Conservation (phyloP, 129 eudicot genomes). For the Calendula officinalis region DNA sequence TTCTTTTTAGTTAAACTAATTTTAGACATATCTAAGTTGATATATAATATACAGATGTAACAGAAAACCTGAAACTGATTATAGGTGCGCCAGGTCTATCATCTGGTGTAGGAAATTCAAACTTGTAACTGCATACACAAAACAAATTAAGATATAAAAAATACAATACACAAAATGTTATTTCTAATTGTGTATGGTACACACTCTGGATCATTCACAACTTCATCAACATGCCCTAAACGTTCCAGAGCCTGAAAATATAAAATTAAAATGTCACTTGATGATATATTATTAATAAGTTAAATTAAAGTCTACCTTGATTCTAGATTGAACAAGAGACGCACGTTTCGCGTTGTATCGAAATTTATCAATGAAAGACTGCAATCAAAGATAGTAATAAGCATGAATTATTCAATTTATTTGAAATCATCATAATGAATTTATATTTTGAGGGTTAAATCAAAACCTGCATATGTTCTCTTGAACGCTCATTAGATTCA, state of each 20-base stretch:
- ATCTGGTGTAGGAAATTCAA: conserved; percentile 97
- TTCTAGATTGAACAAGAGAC: conserved; percentile 98
- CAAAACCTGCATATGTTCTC: conserved; percentile 95
- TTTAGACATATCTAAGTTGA: background rate
- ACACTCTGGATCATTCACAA: conserved; percentile 96
- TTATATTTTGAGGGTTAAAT: background rate
- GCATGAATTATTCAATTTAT: background rate
- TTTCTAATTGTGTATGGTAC: conserved; percentile 24
- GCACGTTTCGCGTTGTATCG: conserved; percentile 99
- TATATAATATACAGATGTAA: background rate
- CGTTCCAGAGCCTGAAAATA: conserved; percentile 85
- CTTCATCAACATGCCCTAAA: conserved; percentile 82
- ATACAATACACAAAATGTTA: conserved; percentile 6
- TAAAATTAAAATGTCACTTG: background rate
- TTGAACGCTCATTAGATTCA: conserved; percentile 84
- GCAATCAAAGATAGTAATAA: conserved; percentile 38
- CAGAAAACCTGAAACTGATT: conserved; percentile 89
- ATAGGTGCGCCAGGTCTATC: conserved; percentile 97
- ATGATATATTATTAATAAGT: conserved; percentile 19
- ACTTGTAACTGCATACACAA: conserved; percentile 77
- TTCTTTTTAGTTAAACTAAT: background rate
- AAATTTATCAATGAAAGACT: conserved; percentile 92
- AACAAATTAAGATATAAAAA: conserved; percentile 7
- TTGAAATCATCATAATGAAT: conserved; percentile 7
- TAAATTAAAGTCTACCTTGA: conserved; percentile 55